A percentile compares a stretch with the other conserved stretches of the same genome.
These are phyloP conservation scores for Debaryomyces maramus DNA, from an alignment of 805 yeast genomes.

Conservation along the genomic window DNA sequence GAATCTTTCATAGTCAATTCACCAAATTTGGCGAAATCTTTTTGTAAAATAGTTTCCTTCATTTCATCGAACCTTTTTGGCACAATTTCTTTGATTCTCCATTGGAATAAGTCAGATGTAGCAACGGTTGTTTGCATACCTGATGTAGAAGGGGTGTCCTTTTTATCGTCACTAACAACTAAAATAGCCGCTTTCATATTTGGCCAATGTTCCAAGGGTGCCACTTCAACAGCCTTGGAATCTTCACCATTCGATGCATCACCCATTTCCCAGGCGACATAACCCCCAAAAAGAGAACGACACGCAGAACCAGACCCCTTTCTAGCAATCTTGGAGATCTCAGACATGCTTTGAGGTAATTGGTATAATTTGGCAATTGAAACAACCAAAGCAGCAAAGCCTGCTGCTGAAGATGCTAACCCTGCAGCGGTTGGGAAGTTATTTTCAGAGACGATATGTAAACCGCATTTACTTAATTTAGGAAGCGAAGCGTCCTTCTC, in stretches of 20 bases:
- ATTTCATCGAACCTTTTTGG: conserved; percentile 82
- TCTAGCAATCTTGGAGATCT: conserved; percentile 90
- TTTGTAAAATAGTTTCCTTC: conserved; percentile 71
- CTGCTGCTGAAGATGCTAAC: conserved; percentile 96
- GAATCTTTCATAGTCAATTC: conserved; percentile 94
- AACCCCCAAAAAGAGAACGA: conserved; percentile 95
- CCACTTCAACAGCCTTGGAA: conserved; percentile 91
- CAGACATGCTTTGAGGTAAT: conserved; percentile 82
- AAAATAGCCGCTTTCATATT: conserved; percentile 86
- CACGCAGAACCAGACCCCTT: conserved; percentile 99
- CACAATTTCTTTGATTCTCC: conserved; percentile 78
- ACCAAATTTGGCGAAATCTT: conserved; percentile 79
- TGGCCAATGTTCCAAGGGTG: conserved; percentile 87
- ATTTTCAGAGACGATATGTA: conserved; percentile 88
- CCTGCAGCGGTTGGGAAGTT: conserved; percentile 99
- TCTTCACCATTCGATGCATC: conserved; percentile 71
- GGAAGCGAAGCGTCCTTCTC: conserved; percentile 53
- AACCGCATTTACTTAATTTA: conserved; percentile 58
- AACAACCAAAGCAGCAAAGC: conserved; percentile 91
- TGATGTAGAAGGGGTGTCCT: conserved; percentile 90
- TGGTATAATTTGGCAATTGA: conserved; percentile 85
- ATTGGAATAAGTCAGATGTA: conserved; percentile 81
- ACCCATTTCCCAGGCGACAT: conserved; percentile 99
- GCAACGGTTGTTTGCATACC: conserved; percentile 96
- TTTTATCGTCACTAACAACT: conserved; percentile 90